phyloP scores from a whole-genome alignment of 2,329 filamentous ascomycete genomes.

The Cytospora leucostoma region DNA sequence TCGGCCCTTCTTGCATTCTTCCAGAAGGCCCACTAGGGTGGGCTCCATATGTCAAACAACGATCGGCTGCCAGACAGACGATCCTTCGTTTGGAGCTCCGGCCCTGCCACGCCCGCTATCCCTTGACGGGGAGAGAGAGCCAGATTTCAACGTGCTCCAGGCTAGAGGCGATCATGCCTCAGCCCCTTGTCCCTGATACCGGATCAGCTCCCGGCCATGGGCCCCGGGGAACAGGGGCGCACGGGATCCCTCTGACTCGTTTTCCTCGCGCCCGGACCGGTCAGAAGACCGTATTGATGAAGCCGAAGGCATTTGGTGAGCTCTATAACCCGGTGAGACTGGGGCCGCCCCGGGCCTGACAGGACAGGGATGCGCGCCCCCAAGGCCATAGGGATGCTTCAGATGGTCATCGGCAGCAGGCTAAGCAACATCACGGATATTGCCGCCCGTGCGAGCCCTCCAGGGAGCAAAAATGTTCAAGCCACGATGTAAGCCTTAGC shows the following conservation, averaged over 20 bases:
- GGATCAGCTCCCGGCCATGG: conserved; percentile 21
- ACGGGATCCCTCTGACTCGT: conserved; percentile 22
- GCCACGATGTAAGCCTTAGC: no score
- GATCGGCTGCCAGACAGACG: conserved; percentile 14
- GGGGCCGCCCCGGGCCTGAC: no score
- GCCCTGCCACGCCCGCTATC: conserved; percentile 12
- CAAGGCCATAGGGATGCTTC: no score
- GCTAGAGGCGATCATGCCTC: not conserved
- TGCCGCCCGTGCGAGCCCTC: no score
- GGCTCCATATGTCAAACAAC: conserved; percentile 15
- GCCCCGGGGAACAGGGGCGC: conserved; percentile 21
- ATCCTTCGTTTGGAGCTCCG: conserved; percentile 20
- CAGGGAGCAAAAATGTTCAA: no score
- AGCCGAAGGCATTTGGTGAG: no score
- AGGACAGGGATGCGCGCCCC: no score
- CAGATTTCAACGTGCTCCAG: not conserved
- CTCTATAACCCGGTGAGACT: not conserved
- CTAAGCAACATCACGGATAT: no score
- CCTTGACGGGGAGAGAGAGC: conserved; percentile 8
- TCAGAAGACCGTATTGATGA: no score
- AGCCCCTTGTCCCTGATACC: conserved; percentile 20
- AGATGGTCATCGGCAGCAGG: no score
- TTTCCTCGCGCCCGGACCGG: not conserved
- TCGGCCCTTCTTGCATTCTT: conserved; percentile 18
- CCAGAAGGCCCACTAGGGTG: conserved; percentile 15